Evolutionary conservation across 306 rosid species (phyloP), one percentile per base, ranked within the genome.

Genomic region (Cucurbita pepo): DNA sequence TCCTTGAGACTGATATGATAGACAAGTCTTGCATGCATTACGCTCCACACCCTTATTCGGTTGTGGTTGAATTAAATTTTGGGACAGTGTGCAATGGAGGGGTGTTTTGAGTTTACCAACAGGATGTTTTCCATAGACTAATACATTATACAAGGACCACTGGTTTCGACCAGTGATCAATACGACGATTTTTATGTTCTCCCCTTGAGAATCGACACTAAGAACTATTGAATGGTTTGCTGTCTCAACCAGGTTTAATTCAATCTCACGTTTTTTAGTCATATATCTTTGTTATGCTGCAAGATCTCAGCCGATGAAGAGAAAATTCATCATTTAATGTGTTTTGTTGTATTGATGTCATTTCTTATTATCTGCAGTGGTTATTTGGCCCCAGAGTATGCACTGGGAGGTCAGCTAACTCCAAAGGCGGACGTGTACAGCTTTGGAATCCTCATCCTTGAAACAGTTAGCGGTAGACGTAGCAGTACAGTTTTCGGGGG

Each of bases 361-460:
- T 69, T 30, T 77, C 74, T 81, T 59, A 18, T 70, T 83, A 15
- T 60, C 6, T 74, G 54, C 86, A 95, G 99, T 12, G 99, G 99
- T 57, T 95, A 95, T 82, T 84, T 95, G 73, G 99, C 99, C 67
- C 99, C 99, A 0, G 99, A 95, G 77, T 95, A 95, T 86, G 97
- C 96, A 50, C 52, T 95, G 76, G 97, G 95, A 50, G 99, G 99
- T 61, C 99, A 85, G 76, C 80, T 95, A 80, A 95, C 99, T 41
- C 50, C 77, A 87, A 95, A 84, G 78, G 99, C 99, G 5, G 97
- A 95, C 78, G 82, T 91, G 36, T 95, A 86, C 82, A 95, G 99
- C 67, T 95, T 91, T 69, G 99, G 99, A 16, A 83, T 95, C 73
- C 97, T 95, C 76, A 1, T 86, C 72, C 97, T 95, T 75, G 99